Evolutionary conservation across 371 early-diverging fungal species (phyloP), one percentile per base, ranked within the genome.

Genomic region (Mucor plumbeus): DNA sequence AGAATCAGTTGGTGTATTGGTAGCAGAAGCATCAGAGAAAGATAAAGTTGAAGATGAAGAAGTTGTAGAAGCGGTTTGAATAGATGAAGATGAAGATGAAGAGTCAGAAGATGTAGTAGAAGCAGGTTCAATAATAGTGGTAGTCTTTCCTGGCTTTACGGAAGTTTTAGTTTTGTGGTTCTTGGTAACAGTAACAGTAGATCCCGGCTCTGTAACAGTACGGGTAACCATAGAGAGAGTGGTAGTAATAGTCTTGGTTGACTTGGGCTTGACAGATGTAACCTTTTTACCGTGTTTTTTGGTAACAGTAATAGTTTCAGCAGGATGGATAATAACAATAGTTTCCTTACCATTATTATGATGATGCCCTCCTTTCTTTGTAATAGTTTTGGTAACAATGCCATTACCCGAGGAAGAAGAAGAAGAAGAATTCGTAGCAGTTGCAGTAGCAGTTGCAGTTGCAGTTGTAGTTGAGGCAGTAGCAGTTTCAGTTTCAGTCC

Each of bases 221-320:
- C 21, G 47, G 19, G 47, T 47, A 10, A 47, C 47, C 15, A 21
- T 61, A 15, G 55, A 55, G 55, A 55, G 55, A 11, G 41, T 33
- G 36, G 50, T 48, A 2, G 59, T 35, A n/a, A 34, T 13, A 19
- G 39, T 58, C 19, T 34, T 58, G 10, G 62, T 61, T n/a, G 62
- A 47, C 14, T 26, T 61, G 17, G 61, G 26, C 31, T 40, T 55
- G 33, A 35, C 55, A 34, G 55, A 34, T 26, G 55, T 55, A 13
- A 35, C 55, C 35, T 31, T 34, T 33, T 34, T 34, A 33, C 55
- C 47, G 3, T 47, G 47, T 19, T 47, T 47, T 9, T 47, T 47
- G 21, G 47, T 47, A 19, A 47, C 17, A 10, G 47, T 47, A 10
- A 19, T 47, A 9, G 47, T 47, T 10, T 47, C 47, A 5, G 47